Evolutionary conservation across 805 yeast species (phyloP).

Genomic region (Candida dendrica): DNA sequence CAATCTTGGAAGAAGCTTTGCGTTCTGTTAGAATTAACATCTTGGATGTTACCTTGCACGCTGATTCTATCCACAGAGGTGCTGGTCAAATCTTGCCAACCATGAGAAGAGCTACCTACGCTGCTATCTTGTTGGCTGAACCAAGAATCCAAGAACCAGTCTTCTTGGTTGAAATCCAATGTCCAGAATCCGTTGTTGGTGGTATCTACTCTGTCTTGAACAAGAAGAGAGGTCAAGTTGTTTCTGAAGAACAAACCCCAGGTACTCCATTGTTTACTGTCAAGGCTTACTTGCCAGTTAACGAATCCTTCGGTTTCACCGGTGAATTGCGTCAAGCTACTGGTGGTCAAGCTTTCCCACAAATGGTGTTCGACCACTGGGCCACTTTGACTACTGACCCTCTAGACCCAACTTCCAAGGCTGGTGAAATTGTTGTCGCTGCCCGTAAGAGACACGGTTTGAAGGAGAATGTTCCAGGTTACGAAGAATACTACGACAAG

Average conservation of each 20-base stretch:
- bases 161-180: constrained; percentile 97
- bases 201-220: constrained; percentile 99
- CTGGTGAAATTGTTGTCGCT: constrained; percentile 56
- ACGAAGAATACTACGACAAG: constrained; percentile 97
- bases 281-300: constrained; percentile 99
- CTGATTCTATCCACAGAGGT: constrained; percentile 99
- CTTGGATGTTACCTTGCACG: constrained; percentile 97
- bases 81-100: constrained; percentile 99
- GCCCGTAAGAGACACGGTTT: constrained; percentile 94
- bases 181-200: constrained; percentile 99
- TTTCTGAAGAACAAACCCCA: constrained; percentile 99
- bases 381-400: constrained; percentile 86
- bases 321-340: constrained; percentile 99
- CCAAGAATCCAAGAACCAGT: constrained; percentile 99
- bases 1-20: constrained; percentile 92
- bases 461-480: constrained; percentile 97
- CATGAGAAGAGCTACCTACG: constrained; percentile 99
- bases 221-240: constrained; percentile 99
- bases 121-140: constrained; percentile 95
- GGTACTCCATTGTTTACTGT: constrained; percentile 99
- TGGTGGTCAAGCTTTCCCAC: constrained; percentile 99
- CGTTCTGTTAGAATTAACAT: constrained; percentile 97
- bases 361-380: constrained; percentile 99
- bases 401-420: constrained; percentile 72
- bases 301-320: constrained; percentile 99